Conservation (phyloP, 1,139 yeast species). For the Pichia kudriavzevii region DNA sequence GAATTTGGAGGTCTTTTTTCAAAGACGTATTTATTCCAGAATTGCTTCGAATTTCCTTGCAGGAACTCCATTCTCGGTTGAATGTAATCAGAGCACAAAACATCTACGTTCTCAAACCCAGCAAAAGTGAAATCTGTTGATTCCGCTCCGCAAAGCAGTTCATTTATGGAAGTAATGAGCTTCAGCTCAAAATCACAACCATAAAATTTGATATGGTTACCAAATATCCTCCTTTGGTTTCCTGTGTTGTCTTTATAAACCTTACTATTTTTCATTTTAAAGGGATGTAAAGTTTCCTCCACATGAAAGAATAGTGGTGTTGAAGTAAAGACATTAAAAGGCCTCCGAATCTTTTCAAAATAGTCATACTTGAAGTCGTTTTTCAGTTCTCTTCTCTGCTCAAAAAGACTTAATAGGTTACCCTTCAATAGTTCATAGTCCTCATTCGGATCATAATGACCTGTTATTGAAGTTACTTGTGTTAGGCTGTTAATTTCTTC, state of each 20-base stretch:
- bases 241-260: not conserved
- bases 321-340: conserved; percentile 16
- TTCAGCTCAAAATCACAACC: conserved; percentile 3
- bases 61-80: conserved; percentile 19
- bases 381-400: not conserved
- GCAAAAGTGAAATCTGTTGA: not conserved
- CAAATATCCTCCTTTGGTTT: not conserved
- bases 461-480: conserved; percentile 9
- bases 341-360: not conserved
- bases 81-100: conserved; percentile 13
- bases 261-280: conserved; percentile 18
- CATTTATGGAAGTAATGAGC: not conserved
- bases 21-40: conserved; percentile 1
- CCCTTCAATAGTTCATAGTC: conserved; percentile 10
- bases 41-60: not conserved
- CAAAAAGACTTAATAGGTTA: conserved; percentile 12
- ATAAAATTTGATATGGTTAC: conserved; percentile 1
- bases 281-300: conserved; percentile 4
- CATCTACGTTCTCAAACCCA: not conserved
- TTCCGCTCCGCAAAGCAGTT: not conserved
- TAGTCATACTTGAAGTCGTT: conserved; percentile 1
- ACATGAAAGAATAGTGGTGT: conserved; percentile 3
- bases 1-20: not conserved
- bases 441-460: conserved; percentile 1
- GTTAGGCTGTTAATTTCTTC: conserved; percentile 8